Evolutionary conservation across 2,329 filamentous ascomycete species (phyloP), one percentile per base, ranked within the genome.

Genomic region (Claviceps maximensis): DNA sequence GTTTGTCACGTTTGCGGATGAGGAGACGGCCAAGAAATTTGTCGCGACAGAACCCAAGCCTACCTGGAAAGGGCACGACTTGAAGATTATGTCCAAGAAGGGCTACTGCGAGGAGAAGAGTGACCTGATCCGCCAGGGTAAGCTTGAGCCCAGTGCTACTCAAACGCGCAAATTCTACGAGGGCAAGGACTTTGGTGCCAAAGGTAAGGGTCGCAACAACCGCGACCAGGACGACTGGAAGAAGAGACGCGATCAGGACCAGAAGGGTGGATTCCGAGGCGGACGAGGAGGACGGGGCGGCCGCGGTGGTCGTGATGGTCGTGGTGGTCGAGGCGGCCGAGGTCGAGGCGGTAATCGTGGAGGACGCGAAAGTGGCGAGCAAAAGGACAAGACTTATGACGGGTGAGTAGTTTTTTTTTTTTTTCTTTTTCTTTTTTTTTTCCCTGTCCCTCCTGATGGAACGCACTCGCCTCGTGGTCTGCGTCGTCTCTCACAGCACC

Each of bases 1-100:
- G 54, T 97, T 96, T 65, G 88, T 95, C 59, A 91, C 96, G 69
- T 98, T 97, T 68, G 77, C 80, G 57, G 80, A 80, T 49, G 84
- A 89, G 63, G 87, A 94, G 60, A 78, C 81, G 23, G 84, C 87
- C 62, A 78, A 89, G 67, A 82, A 82, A 55, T 98, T 98, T 71
- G 73, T 96, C 56, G 81, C 74, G 15, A 73, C 89, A 42, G 86
- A 95, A 52, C 84, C 87, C 21, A 83, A 86, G 68, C 93, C 93
- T 55, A 80, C 84, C 67, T 98, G 83, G 82, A 83, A 95, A 68
- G 89, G 78, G 50, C 76, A 87, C 59, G 83, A 88, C 36, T 76
- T 97, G 50, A 73, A 83, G 65, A 84, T 93, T 72, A 90, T 88
- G 82, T 83, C 82, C 70, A 98, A 98, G 83, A 80, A 81, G 62